Evolutionary conservation across 176 grass and related monocot species (phyloP).

Genomic region (Pontederia paniculata): DNA sequence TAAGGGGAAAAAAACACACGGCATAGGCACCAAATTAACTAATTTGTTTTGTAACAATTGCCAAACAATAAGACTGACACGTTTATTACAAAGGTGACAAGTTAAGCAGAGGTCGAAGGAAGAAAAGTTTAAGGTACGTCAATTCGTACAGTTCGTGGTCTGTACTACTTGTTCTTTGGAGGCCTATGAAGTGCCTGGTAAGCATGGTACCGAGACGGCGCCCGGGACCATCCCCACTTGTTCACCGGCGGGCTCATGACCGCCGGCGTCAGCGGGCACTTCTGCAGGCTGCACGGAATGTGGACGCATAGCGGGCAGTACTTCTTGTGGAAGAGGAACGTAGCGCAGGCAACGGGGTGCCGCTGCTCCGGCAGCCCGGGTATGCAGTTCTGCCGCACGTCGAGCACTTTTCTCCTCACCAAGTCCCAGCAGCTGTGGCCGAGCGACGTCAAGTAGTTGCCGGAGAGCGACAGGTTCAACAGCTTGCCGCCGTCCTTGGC

Average conservation of each 20-base stretch:
- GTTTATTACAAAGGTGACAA: too few species aligned
- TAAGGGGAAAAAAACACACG: too few species aligned
- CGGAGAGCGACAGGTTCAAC: conserved; percentile 6
- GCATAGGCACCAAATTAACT: too few species aligned
- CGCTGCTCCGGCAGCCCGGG: neutral
- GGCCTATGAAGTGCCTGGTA: too few species aligned
- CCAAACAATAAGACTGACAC: too few species aligned
- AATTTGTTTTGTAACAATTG: too few species aligned
- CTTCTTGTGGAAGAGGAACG: neutral
- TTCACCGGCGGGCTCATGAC: conserved; percentile 45
- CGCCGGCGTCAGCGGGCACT: neutral
- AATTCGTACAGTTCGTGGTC: too few species aligned
- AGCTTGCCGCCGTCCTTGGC: conserved; percentile 2
- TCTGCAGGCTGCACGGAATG: neutral
- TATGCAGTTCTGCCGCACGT: conserved; percentile 17
- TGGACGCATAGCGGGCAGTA: neutral
- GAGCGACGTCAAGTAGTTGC: conserved; percentile 18
- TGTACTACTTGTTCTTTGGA: too few species aligned
- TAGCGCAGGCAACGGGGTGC: neutral
- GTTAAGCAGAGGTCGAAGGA: too few species aligned
- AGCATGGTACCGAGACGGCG: too few species aligned
- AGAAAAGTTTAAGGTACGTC: too few species aligned
- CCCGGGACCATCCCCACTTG: neutral
- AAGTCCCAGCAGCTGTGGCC: neutral
- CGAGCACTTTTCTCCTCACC: neutral